Evolutionary conservation across 768 basidiomycete species (phyloP), one percentile per base, ranked within the genome.

Genomic region (Rhodotorula babjevae): DNA sequence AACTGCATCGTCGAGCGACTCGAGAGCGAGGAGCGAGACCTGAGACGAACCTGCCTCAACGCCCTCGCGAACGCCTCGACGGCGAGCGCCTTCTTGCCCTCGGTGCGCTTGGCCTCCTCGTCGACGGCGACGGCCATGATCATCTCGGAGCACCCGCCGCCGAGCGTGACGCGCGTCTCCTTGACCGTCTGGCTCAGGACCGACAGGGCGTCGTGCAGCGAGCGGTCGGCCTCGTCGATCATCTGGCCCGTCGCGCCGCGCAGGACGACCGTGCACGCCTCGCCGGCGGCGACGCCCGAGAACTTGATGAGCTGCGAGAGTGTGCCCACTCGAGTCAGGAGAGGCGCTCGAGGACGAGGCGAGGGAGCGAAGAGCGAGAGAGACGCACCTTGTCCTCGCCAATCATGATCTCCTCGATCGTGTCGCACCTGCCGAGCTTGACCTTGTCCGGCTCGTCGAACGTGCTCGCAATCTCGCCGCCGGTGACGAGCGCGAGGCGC

Each of bases 401-500:
- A 76, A 99, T 97, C 86, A 99, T 97, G 77, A 98, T 89, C 83
- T 99, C 96, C 83, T 98, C 96, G 67, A 99, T 96, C 73, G 93
- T 80, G 75, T 97, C 95, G 80, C 95, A 98, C 53, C 84, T 85
- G 12, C 96, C 96, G 21, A 99, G 87, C 80, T 92, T 93, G 69
- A 97, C 92, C 40, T 91, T 86, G 77, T 94, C 91, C 0, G 94
- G 92, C 53, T 90, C 84, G 63, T 95, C 95, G 78, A 98, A 99
- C 0, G 95, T 96, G 76, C 89, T 91, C 0, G 92, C 90, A 73
- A 99, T 97, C 82, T 99, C 96, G 40, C 96, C 96, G 14, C 96
- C 96, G 21, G 94, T 97, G 46, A 99, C 96, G 10, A 99, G 86
- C 5, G 93, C 93, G 60, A 99, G 80, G 29, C 96, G 86, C 81